Conservation (phyloP, 2,329 filamentous ascomycete species). For the Fusarium siculi region DNA sequence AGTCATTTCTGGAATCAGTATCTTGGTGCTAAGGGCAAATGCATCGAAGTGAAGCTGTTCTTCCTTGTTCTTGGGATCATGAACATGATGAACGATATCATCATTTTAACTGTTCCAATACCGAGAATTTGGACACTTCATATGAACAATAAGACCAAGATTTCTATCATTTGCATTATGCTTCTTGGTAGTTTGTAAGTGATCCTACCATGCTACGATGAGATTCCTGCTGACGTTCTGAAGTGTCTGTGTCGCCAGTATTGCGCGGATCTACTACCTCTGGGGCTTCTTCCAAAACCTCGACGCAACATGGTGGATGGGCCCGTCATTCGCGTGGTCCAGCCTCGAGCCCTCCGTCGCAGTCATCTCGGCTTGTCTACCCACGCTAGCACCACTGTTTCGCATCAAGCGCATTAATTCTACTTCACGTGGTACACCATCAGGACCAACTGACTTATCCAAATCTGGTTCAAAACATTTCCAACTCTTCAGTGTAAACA, state of each 20-base stretch:
- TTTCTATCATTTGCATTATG: constrained; percentile 18
- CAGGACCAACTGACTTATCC: constrained; percentile 4
- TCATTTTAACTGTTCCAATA: constrained; percentile 8
- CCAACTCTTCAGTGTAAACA: constrained; percentile 2
- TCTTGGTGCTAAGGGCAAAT: neutral
- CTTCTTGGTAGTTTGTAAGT: constrained; percentile 20
- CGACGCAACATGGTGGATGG: constrained; percentile 22
- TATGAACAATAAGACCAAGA: constrained; percentile 19
- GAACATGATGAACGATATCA: constrained; percentile 22
- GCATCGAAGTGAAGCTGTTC: constrained; percentile 5
- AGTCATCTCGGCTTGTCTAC: constrained; percentile 1
- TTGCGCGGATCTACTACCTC: constrained; percentile 10
- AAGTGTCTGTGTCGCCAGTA: constrained; percentile 15
- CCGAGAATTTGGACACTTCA: constrained; percentile 14
- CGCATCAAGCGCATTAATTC: constrained; percentile 2
- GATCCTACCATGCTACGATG: rapidly evolving
- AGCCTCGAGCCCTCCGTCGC: constrained; percentile 11
- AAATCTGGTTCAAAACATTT: constrained; percentile 11
- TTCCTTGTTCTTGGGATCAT: constrained; percentile 17
- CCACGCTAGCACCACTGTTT: constrained; percentile 6
- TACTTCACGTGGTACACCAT: constrained; percentile 1
- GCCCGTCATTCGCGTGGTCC: constrained; percentile 12
- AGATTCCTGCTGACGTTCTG: rapidly evolving
- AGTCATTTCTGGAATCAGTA: constrained; percentile 23
- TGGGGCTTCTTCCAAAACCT: constrained; percentile 20